Percentiles rank a stretch among this genome's conserved stretches.
These are phyloP conservation scores for Tuber umbilicatum DNA, from an alignment of 495 filamentous ascomycete species.

Conservation along the genomic window DNA sequence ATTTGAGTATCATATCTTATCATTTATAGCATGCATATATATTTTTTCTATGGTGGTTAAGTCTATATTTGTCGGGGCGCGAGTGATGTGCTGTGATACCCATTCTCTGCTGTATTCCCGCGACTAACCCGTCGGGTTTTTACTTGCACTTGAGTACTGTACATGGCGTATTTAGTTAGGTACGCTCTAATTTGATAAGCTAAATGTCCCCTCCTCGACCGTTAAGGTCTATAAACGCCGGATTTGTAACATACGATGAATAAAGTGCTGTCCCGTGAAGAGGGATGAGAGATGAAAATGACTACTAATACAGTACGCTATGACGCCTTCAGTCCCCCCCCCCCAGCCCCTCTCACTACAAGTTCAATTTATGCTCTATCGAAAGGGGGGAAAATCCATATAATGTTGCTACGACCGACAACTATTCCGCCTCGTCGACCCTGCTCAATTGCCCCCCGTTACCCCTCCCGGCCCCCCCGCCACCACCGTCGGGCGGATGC, in stretches of 20 bases:
- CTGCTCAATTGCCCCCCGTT: constrained; percentile 55
- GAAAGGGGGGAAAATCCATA: not conserved
- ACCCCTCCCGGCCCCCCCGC: constrained; percentile 1
- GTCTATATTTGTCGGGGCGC: not conserved
- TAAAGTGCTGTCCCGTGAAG: not conserved
- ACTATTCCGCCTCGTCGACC: constrained; percentile 61
- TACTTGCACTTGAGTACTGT: not conserved
- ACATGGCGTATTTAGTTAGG: not conserved
- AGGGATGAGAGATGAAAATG: not conserved
- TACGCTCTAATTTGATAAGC: not conserved
- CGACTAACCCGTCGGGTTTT: not conserved
- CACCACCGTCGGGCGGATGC: not conserved
- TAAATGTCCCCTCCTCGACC: not conserved
- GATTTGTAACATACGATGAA: not conserved
- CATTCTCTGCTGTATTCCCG: not conserved
- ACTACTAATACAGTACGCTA: not conserved
- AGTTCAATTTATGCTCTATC: not conserved
- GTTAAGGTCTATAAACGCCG: not conserved
- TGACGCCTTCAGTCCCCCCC: not conserved
- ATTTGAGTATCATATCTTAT: not conserved
- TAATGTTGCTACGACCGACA: not conserved
- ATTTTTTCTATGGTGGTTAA: not conserved
- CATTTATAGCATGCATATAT: not conserved
- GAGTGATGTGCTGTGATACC: not conserved
- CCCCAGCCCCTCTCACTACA: not conserved